phyloP scores from a whole-genome alignment of 495 filamentous ascomycete species.

The Alectoria sarmentosa region DNA sequence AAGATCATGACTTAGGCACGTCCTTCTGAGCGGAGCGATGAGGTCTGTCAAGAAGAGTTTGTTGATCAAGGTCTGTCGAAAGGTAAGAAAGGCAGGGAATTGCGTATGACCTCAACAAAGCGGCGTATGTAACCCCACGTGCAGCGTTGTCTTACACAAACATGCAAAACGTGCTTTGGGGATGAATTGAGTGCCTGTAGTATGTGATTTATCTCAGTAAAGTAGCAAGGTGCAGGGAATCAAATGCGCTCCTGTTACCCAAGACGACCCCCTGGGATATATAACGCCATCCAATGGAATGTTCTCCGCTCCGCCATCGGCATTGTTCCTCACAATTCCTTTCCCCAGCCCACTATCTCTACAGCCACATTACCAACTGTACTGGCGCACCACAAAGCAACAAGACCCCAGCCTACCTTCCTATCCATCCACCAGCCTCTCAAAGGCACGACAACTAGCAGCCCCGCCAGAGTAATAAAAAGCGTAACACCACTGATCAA shows the following conservation, averaged over 20 bases:
- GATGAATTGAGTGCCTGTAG: neutral
- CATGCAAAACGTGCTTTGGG: neutral
- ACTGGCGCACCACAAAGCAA: constrained; percentile 79
- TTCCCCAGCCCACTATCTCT: constrained; percentile 58
- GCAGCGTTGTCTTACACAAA: neutral
- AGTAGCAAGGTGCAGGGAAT: neutral
- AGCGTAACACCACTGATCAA: constrained; percentile 75
- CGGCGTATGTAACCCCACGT: neutral
- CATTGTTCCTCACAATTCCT: constrained; percentile 26
- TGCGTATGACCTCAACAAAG: too few species aligned
- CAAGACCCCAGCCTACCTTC: constrained; percentile 72
- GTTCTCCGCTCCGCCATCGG: neutral
- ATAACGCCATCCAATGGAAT: constrained; percentile 3
- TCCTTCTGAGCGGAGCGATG: neutral
- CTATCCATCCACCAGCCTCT: constrained; percentile 88
- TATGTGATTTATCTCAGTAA: neutral
- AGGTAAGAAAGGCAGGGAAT: neutral
- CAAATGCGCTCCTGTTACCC: neutral
- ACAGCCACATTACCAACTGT: constrained; percentile 75
- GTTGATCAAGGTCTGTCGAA: too few species aligned
- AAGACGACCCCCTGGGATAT: constrained; percentile 2
- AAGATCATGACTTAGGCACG: neutral
- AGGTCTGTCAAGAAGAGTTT: neutral
- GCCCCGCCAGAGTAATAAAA: constrained; percentile 66
- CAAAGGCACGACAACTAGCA: constrained; percentile 74